Conservation (phyloP, 1,284 basidiomycete species). For the Apiotrichum mycotoxinovorans region DNA sequence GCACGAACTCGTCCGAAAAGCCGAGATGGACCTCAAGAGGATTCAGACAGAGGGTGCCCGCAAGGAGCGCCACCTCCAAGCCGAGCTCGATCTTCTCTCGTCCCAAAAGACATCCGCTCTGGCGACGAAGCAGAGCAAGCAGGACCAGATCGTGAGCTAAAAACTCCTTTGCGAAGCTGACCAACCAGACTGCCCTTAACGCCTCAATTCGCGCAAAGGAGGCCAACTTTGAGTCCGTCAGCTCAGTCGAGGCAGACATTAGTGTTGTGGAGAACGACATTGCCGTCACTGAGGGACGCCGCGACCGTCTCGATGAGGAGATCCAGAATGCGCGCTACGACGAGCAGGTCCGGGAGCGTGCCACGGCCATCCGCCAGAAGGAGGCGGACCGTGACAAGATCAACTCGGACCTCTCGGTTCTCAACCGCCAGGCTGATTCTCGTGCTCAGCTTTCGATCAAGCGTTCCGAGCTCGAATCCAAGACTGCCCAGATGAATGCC, state of each 20-base stretch:
- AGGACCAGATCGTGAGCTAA: slow-evolving; percentile 61
- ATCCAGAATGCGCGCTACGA: slow-evolving; percentile 66
- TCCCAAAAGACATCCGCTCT: slow-evolving; percentile 30
- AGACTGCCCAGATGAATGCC: slow-evolving; percentile 62
- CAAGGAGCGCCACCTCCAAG: slow-evolving; percentile 42
- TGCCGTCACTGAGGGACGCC: slow-evolving; percentile 61
- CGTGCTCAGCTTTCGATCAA: slow-evolving; percentile 79
- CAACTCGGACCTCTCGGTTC: slow-evolving; percentile 65
- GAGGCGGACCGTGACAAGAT: slow-evolving; percentile 70
- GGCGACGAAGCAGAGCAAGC: slow-evolving; percentile 46
- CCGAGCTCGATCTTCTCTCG: slow-evolving; percentile 37
- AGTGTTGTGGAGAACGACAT: slow-evolving; percentile 62
- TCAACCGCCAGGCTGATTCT: slow-evolving; percentile 77
- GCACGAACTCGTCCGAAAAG: slow-evolving; percentile 35
- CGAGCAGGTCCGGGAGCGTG: slow-evolving; percentile 62
- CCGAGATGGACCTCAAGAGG: slow-evolving; percentile 39
- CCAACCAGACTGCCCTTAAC: slow-evolving; percentile 28
- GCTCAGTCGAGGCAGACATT: slow-evolving; percentile 60
- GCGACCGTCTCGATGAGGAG: slow-evolving; percentile 60
- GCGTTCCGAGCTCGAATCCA: slow-evolving; percentile 63
- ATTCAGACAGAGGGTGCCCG: slow-evolving; percentile 34
- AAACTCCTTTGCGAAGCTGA: neutral
- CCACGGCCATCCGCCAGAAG: slow-evolving; percentile 57
- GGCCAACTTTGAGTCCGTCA: slow-evolving; percentile 58
- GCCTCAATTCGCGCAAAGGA: slow-evolving; percentile 53